Base-by-base conservation (phyloP, 176 grass and related monocot genomes). In the Alopecurus myosuroides region DNA sequence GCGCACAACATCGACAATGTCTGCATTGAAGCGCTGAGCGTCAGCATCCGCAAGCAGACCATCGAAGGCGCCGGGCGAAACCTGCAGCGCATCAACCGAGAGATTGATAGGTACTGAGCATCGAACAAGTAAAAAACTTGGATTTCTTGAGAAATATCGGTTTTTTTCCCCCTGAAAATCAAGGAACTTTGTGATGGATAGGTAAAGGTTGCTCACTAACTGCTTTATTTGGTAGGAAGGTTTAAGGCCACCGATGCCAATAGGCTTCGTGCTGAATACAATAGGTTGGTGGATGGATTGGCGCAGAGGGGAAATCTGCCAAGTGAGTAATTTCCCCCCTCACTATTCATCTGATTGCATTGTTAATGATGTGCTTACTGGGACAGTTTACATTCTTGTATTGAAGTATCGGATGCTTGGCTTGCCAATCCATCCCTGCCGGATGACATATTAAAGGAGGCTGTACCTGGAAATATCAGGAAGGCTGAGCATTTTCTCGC, bases 1-100 rank as follows among this genome's bases (percentile, higher is more conserved):
- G 96, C 96, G 4, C 96, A 98, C 53, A 98, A 98, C 79, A 98
- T 98, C 2, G 96, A 98, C 23, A 98, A 98, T 40, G 96, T 98
- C 48, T 98, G 96, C 69, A 98, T 98, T 19, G 91, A 98, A 80
- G 91, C 91, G 6, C 85, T 95, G 7, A 98, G 96, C 1, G 93
- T 98, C 60, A 98, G 93, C 68, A 82, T 98, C 45, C 85, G 96
- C 52, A 93, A 95, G 77, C 91, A 98, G 87, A 98, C 93, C 5
- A 80, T 95, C 3, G 96, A 98, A 20, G 96, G 96, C 0, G 93
- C 96, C 0, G 83, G 86, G 19, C 77, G 96, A 30, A 98, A 98
- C 68, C 74, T 98, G 51, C 67, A 81, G 73, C 91, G 91, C 18
- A 95, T 98, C 75, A 76, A 80, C 1, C 87, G 95, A 30, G 93